Conservation (phyloP, 345 rosid genomes). For the Acer saccharum region DNA sequence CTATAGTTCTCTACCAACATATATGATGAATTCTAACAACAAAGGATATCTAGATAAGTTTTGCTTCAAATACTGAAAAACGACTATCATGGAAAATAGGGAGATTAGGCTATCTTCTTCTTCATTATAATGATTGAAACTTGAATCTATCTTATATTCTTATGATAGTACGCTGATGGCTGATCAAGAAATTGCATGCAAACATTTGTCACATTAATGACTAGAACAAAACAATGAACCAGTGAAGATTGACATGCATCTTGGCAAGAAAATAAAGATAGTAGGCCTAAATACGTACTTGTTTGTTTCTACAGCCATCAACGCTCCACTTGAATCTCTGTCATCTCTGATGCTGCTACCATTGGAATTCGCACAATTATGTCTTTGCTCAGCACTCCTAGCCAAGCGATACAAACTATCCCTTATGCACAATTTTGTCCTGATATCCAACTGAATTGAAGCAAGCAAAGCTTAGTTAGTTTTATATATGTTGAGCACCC, state of each 20-base stretch:
- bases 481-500: conserved; percentile 11
- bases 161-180: not conserved
- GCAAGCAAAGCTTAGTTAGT: conserved; percentile 22
- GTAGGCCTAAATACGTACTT: conserved; percentile 45
- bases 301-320: conserved; percentile 56
- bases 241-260: not conserved
- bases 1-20: too few relatives aligned
- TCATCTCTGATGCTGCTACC: conserved; percentile 45
- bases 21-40: too few relatives aligned
- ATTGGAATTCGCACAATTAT: conserved; percentile 43
- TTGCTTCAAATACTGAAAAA: too few relatives aligned
- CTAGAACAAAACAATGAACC: not conserved
- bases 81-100: too few relatives aligned
- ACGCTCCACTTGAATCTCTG: conserved; percentile 33
- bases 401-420: conserved; percentile 93
- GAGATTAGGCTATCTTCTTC: not conserved
- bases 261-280: not conserved
- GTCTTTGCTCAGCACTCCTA: conserved; percentile 86
- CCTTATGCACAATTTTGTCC: conserved; percentile 90
- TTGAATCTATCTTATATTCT: not conserved
- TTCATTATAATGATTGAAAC: not conserved
- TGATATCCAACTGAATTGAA: conserved; percentile 72
- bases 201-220: not conserved
- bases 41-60: too few relatives aligned
- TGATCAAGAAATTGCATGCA: not conserved